A percentile compares a stretch with the other conserved stretches of the same genome.
Conservation (phyloP, 2,329 filamentous ascomycete genomes). For the Lasiodiplodia hormozganensis region DNA sequence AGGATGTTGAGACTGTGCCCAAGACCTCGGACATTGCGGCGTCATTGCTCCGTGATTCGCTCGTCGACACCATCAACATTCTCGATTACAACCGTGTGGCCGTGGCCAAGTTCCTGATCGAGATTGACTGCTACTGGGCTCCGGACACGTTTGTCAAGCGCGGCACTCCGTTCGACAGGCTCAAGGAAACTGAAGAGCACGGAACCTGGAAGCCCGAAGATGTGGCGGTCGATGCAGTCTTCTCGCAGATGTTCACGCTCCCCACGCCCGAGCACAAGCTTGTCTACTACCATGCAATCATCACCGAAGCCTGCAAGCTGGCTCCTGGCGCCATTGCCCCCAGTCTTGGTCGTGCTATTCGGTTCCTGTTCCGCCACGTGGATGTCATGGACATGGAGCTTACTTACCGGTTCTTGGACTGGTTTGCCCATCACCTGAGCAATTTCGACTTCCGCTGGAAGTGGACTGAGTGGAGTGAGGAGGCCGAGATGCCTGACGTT, state of each 20-base stretch:
- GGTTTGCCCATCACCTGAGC: conserved; percentile 97
- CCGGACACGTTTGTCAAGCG: conserved; percentile 91
- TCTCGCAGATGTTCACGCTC: conserved; percentile 90
- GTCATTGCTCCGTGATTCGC: conserved; percentile 81
- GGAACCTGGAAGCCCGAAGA: conserved; percentile 98
- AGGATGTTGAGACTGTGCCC: conserved; percentile 89
- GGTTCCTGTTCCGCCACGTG: conserved; percentile 84
- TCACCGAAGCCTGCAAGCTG: conserved; percentile 95
- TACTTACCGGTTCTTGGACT: conserved; percentile 87
- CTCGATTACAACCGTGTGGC: conserved; percentile 91
- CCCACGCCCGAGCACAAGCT: conserved; percentile 89
- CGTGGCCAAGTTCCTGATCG: conserved; percentile 87
- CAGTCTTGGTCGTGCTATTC: conserved; percentile 89
- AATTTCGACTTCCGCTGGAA: conserved; percentile 99
- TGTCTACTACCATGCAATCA: conserved; percentile 93
- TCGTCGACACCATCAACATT: conserved; percentile 92
- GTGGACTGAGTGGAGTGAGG: conserved; percentile 92
- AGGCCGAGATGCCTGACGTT: conserved; percentile 76
- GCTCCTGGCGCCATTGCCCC: conserved; percentile 96
- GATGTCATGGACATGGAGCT: conserved; percentile 88
- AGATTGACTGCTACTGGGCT: conserved; percentile 93
- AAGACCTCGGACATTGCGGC: conserved; percentile 76
- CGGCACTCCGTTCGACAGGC: conserved; percentile 88
- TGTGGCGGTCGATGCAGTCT: conserved; percentile 95
- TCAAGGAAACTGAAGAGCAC: conserved; percentile 71